Base-by-base conservation (phyloP, 2,329 filamentous ascomycete species). In the Aspergillus sp. region DNA sequence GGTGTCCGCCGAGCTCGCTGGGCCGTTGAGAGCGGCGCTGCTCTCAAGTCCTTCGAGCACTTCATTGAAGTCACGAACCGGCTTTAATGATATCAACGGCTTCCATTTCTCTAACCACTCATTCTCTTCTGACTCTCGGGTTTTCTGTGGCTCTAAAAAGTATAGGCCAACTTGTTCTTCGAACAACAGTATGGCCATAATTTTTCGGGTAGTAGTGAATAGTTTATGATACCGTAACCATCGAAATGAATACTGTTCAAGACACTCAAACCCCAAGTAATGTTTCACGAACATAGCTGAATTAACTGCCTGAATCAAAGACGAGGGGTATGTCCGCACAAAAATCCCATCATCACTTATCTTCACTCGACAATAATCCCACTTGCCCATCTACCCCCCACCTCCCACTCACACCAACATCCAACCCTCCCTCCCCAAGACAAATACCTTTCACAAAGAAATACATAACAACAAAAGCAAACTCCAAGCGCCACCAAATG, bases 1-100 rank as follows among this genome's bases (percentile, higher is more conserved):
- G 95, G 94, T 55, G 86, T 97, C 13, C 83, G 94, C 68, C 85
- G 92, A 73, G 95, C 95, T 15, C 87, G 89, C 69, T 96, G 91
- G 90, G 92, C 92, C 10, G 85, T 99, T 51, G 86, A 88, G 77
- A 96, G 91, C 74, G 92, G 94, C 50, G 87, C 88, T 73, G 91
- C 94, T n/a, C 88, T 91, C 82, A 88, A 82, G 73, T 88, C 92
- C 78, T 94, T 95, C 87, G 82, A 88, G 59, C 82, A 83, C 21
- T 98, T 97, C 78, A 92, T 96, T 39, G 86, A 94, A 61, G 86
- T 91, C 36, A 96, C 91, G 8, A 92, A 94, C 71, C 69, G 68
- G 55, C 69, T 80, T 30, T 68, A 65, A 66, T 63, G 61, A 62
- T 25, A 3, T 13, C 38, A 52, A 27, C 25, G 25, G 25, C 25